Base-by-base conservation (phyloP, 768 basidiomycete species). In the Tulasnella calospora region DNA sequence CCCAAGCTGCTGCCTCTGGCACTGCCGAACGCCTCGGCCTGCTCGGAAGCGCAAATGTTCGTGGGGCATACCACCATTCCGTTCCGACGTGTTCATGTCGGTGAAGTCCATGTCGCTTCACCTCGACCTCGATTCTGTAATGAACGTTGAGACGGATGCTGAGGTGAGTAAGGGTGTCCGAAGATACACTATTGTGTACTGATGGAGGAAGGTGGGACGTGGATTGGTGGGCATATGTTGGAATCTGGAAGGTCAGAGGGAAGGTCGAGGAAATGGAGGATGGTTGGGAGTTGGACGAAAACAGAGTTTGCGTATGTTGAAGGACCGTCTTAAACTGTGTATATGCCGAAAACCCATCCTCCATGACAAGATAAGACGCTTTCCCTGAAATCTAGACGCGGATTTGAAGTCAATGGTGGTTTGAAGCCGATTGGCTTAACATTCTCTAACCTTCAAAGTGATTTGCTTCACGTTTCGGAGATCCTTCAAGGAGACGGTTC, bases 231-330 rank as follows among this genome's bases (percentile, higher is more conserved):
- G 74, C 47, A 33, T 75, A 75, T 23, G 74, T 47, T 47, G 74
- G 74, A 36, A 75, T 47, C n/a, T 40, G 74, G 46, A 75, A 75
- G 27, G 74, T n/a, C 4, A 75, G n/a, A 12, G 74, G 74, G 55
- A 47, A 75, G 33, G 61, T 35, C 13, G 44, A 30, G 27, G 12
- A 23, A 23, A 13, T 21, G 33, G 38, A 23, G 38, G 38, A 30
- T 55, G 23, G 19, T 27, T 61, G 38, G 55, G n/a, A 15, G 15
- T n/a, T 75, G 12, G 44, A 47, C 35, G 74, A 75, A n/a, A 40
- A 75, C 21, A 75, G 55, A 35, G 33, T 75, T n/a, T 30, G 35
- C 1, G 44, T 23, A 38, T 75, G 46, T 23, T 27, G 46, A 40
- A 75, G 36, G 23, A 75, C 74, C 5, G 46, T 38, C 27, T n/a